Evolutionary conservation across 805 yeast genomes (phyloP), one percentile per base, ranked within the genome.

Genomic region (Myxozyma geophila): DNA sequence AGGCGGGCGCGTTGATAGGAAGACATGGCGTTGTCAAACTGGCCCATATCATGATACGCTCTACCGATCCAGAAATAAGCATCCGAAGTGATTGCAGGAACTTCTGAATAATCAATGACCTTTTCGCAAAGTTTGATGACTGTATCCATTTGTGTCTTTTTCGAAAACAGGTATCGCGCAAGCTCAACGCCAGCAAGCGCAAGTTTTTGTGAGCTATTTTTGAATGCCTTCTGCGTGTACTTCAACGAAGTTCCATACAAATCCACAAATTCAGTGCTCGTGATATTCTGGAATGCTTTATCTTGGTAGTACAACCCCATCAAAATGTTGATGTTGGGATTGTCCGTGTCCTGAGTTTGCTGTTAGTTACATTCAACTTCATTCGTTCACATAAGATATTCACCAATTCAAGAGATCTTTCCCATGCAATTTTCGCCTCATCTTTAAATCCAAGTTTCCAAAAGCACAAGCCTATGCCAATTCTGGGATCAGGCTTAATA

Each of bases 401-500:
- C 50, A 62, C 66, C 48, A 93, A 75, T 73, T 87, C 88, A 39
- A 86, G 76, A 1, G 90, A 82, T 72, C 98, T 83, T 66, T 84
- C 83, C 98, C 98, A 95, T 0, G 98, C 88, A 55, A 79, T 78
- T 7, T 82, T 72, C 0, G 99, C 98, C 79, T 90, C 83, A 57
- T 82, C 83, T 67, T 84, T 83, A 74, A 90, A 96, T 58, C 88
- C 88, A 66, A 95, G 78, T 64, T 84, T 84, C 98, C 98, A 95
- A 74, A 87, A 93, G 75, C 98, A 92, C 68, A 95, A 78, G 41
- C 99, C 99, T 65, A 93, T 85, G 36, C 98, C 99, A 64, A 95
- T 83, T 75, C 99, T 82, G 19, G 98, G 96, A 77, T 93, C 98
- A 4, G 98, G 98, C 70, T 83, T 83, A 43, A 88, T 74, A 23